Conservation (phyloP, 2,329 filamentous ascomycete species). For the Trichoderma citrinoviride region DNA sequence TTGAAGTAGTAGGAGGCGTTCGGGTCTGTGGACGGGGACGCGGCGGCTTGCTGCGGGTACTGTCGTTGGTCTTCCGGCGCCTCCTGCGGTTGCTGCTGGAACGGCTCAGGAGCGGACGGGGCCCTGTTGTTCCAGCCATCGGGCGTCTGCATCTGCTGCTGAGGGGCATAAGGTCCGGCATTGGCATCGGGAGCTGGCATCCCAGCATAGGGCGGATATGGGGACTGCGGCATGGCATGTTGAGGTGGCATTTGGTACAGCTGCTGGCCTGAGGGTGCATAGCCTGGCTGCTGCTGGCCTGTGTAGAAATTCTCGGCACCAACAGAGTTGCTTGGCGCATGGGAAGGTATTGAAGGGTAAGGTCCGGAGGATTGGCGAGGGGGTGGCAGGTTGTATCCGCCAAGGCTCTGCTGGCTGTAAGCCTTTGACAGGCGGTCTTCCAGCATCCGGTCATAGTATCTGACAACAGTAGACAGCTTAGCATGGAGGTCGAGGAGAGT, state of each 20-base stretch:
- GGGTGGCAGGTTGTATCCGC: constrained; percentile 59
- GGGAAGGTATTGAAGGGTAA: constrained; percentile 68
- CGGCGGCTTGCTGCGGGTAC: constrained; percentile 32
- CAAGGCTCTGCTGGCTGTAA: constrained; percentile 76
- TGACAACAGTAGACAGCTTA: constrained; percentile 91
- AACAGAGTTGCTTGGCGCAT: constrained; percentile 46
- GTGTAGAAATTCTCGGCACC: constrained; percentile 81
- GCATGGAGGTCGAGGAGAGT: constrained; percentile 90
- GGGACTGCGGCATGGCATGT: constrained; percentile 39
- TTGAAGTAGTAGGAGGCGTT: constrained; percentile 59
- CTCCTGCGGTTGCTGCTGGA: constrained; percentile 31
- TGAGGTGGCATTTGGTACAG: constrained; percentile 32
- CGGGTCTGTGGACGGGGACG: constrained; percentile 45
- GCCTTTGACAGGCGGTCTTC: constrained; percentile 92
- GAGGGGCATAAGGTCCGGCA: constrained; percentile 44
- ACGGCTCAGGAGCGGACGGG: constrained; percentile 35
- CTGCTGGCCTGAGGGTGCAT: constrained; percentile 42
- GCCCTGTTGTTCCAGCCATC: constrained; percentile 51
- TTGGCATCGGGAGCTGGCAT: constrained; percentile 40
- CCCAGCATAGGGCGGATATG: constrained; percentile 42
- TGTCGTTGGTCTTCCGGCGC: constrained; percentile 29
- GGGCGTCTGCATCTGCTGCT: constrained; percentile 47
- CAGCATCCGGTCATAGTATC: constrained; percentile 97
- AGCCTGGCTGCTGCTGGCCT: constrained; percentile 58
- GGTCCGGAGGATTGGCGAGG: constrained; percentile 54